Conservation (phyloP, 1,139 yeast genomes). For the Yamadazyma trypodendri region DNA sequence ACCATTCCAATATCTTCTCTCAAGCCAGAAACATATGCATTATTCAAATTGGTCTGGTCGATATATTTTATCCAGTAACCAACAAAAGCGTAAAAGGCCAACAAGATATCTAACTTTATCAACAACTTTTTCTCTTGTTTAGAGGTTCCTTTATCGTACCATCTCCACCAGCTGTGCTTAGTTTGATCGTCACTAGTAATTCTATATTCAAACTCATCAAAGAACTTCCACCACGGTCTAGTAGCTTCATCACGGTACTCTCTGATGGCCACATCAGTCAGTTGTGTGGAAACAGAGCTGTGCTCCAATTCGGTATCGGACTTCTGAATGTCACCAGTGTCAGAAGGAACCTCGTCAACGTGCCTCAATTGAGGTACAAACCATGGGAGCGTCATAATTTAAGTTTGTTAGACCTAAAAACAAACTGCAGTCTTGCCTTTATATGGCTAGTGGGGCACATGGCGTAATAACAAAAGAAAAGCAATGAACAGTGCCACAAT, state of each 20-base stretch:
- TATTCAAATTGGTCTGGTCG: conserved; percentile 47
- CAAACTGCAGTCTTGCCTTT: too few relatives aligned
- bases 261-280: conserved; percentile 5
- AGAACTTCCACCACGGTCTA: conserved; percentile 30
- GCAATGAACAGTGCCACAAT: not conserved
- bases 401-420: too few relatives aligned
- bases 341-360: conserved; percentile 12
- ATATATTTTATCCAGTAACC: conserved; percentile 40
- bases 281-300: not conserved
- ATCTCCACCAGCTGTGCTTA: conserved; percentile 23
- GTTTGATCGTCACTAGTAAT: conserved; percentile 13
- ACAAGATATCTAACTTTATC: conserved; percentile 43
- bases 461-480: not conserved
- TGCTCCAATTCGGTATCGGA: not conserved
- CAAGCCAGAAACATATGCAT: conserved; percentile 66
- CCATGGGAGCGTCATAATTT: conserved; percentile 17
- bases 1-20: conserved; percentile 49
- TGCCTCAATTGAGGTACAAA: conserved; percentile 21
- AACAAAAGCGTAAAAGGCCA: conserved; percentile 42
- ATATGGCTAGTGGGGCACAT: too few relatives aligned
- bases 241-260: conserved; percentile 32
- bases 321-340: not conserved
- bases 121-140: conserved; percentile 36
- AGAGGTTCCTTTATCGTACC: conserved; percentile 18
- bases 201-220: conserved; percentile 32